Percentiles rank a stretch among this genome's conserved stretches.
phyloP scores from a whole-genome alignment of 2,329 filamentous ascomycete species.

The Periconia sp. region DNA sequence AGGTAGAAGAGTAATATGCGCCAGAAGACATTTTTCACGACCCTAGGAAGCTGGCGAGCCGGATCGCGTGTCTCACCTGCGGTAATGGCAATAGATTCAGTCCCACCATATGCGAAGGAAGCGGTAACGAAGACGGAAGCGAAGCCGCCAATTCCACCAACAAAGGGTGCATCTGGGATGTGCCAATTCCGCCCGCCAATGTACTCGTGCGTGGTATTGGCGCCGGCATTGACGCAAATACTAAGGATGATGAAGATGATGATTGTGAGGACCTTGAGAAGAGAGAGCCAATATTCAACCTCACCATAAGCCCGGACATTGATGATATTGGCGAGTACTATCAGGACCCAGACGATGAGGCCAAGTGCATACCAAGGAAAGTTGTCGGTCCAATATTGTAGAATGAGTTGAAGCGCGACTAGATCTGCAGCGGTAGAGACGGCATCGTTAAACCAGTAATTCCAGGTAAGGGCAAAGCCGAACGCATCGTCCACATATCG shows the following conservation, averaged over 20 bases:
- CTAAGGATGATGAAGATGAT: slow-evolving; percentile 43
- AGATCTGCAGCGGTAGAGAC: slow-evolving; percentile 43
- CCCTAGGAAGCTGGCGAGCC: slow-evolving; percentile 80
- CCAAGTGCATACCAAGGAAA: slow-evolving; percentile 40
- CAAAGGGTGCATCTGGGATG: slow-evolving; percentile 62
- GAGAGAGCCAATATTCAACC: slow-evolving; percentile 41
- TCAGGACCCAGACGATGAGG: slow-evolving; percentile 39
- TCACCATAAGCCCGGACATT: slow-evolving; percentile 46
- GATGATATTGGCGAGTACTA: slow-evolving; percentile 44
- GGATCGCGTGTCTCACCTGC: slow-evolving; percentile 82
- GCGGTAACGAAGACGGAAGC: slow-evolving; percentile 78
- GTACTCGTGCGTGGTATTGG: slow-evolving; percentile 26
- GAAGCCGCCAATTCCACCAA: slow-evolving; percentile 52
- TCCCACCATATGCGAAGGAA: slow-evolving; percentile 75
- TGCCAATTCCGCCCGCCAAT: slow-evolving; percentile 71
- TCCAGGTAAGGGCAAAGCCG: slow-evolving; percentile 38
- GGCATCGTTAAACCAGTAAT: slow-evolving; percentile 41
- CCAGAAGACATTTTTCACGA: slow-evolving; percentile 87
- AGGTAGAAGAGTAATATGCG: slow-evolving; percentile 52
- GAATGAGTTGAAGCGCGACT: slow-evolving; percentile 39
- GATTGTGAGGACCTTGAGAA: slow-evolving; percentile 43
- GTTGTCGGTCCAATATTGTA: slow-evolving; percentile 44
- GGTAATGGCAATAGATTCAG: slow-evolving; percentile 76
- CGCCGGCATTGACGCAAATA: slow-evolving; percentile 36
- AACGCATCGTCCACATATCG: slow-evolving; percentile 68